phyloP scores from a whole-genome alignment of 2,329 filamentous ascomycete species.

The Beauveria varroae region DNA sequence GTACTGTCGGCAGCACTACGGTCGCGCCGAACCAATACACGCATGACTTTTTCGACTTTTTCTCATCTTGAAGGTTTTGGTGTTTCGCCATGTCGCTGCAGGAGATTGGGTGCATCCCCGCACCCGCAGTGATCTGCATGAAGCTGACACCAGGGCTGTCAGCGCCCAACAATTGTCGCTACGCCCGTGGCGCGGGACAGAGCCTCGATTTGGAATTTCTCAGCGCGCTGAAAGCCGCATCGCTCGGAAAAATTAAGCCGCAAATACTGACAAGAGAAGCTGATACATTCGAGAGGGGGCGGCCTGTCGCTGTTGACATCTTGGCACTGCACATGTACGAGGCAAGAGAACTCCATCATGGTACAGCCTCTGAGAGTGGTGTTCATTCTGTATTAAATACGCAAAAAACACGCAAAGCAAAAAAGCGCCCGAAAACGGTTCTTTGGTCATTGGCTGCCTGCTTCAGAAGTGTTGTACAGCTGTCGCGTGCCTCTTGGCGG shows the following conservation, averaged over 20 bases:
- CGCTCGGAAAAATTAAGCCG: not conserved
- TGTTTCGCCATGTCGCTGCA: not conserved
- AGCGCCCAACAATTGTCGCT: not conserved
- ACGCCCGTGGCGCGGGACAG: not conserved
- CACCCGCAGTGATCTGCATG: not conserved
- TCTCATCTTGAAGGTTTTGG: not conserved
- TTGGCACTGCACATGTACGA: no score
- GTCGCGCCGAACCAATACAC: not conserved
- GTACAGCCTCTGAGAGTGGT: no score
- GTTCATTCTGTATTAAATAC: no score
- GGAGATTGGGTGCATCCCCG: not conserved
- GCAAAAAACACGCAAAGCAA: not conserved
- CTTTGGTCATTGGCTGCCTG: not conserved
- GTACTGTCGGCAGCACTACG: not conserved
- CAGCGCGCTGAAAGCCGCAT: no score
- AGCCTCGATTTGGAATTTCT: no score
- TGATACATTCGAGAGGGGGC: no score
- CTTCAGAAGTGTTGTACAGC: not conserved
- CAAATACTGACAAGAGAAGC: not conserved
- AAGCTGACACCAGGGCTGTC: not conserved
- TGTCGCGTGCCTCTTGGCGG: constrained; percentile 4
- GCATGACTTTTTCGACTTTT: not conserved
- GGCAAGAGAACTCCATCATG: no score
- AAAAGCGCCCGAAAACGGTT: not conserved
- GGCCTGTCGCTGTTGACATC: no score